A percentile compares a stretch with the other conserved stretches of the same genome.
These are phyloP conservation scores for Tremellales sp. DNA, from an alignment of 1,284 basidiomycete genomes.

Conservation along the genomic window DNA sequence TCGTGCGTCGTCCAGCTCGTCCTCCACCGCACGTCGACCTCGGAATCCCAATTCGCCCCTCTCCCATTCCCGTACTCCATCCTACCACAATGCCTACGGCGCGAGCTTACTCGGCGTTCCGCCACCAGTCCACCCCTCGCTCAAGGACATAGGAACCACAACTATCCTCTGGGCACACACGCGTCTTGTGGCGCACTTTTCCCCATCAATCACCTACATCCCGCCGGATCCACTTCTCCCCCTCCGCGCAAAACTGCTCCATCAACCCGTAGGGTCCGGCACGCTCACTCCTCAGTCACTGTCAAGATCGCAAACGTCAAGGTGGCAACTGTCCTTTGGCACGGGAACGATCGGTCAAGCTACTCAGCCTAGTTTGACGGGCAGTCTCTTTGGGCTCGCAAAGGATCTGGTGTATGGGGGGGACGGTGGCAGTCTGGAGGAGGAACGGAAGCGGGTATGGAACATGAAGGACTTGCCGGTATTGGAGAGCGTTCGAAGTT, in stretches of 20 bases:
- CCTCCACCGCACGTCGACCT: constrained; percentile 2
- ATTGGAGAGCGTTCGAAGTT: constrained; percentile 39
- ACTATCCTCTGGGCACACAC: constrained; percentile 48
- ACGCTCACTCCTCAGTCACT: constrained; percentile 48
- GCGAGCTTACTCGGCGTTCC: constrained; percentile 17
- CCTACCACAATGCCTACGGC: constrained; percentile 38
- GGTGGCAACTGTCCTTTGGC: constrained; percentile 44
- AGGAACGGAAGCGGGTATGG: constrained; percentile 48
- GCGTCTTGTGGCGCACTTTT: constrained; percentile 42
- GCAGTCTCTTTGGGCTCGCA: constrained; percentile 46
- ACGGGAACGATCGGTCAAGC: constrained; percentile 44
- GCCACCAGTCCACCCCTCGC: constrained; percentile 31
- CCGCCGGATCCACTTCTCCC: constrained; percentile 49
- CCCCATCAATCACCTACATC: constrained; percentile 46
- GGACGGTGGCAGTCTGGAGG: constrained; percentile 42
- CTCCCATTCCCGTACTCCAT: constrained; percentile 23
- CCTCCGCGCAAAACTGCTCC: constrained; percentile 42
- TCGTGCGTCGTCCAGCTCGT: neutral
- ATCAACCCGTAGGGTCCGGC: constrained; percentile 48
- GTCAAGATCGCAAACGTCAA: constrained; percentile 20
- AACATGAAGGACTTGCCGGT: constrained; percentile 47
- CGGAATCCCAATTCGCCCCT: constrained; percentile 9
- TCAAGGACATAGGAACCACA: constrained; percentile 28
- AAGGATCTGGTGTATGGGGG: constrained; percentile 43
- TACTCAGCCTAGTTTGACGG: constrained; percentile 45